Evolutionary conservation across 192 early-diverging fungal genomes (phyloP).

Genomic region (Podila epigama): DNA sequence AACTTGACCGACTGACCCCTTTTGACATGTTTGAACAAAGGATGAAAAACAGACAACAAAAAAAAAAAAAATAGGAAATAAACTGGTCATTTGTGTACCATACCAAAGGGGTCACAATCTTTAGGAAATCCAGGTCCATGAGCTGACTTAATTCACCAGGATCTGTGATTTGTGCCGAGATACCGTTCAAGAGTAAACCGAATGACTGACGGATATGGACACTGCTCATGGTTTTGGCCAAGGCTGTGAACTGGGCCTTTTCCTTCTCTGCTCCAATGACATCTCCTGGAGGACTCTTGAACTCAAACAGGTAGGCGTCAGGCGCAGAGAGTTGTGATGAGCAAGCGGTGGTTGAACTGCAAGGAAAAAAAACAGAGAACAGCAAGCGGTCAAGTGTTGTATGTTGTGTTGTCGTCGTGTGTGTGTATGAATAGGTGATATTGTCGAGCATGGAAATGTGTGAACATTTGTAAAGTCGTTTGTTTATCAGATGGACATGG

Average conservation of each 20-base stretch:
- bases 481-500: too few relatives aligned
- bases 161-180: slow-evolving; percentile 16
- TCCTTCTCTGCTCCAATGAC: neutral
- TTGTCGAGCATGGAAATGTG: too few relatives aligned
- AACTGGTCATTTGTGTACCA: neutral
- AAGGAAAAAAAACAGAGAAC: too few relatives aligned
- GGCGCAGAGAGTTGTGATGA: slow-evolving; percentile 1
- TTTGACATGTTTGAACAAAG: too few relatives aligned
- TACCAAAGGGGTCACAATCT: slow-evolving; percentile 24
- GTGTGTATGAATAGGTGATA: too few relatives aligned
- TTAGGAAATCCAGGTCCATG: neutral
- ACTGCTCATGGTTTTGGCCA: slow-evolving; percentile 8
- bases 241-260: neutral
- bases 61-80: neutral
- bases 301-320: slow-evolving; percentile 30
- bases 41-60: too few relatives aligned
- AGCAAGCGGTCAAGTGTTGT: too few relatives aligned
- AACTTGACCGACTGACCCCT: too few relatives aligned
- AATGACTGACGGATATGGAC: slow-evolving; percentile 20
- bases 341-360: too few relatives aligned
- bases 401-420: too few relatives aligned
- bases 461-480: too few relatives aligned
- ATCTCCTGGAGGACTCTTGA: slow-evolving; percentile 12
- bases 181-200: neutral
- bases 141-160: slow-evolving; percentile 3